Evolutionary conservation across 192 early-diverging fungal genomes (phyloP).

Genomic region (Kappamyces sp.): DNA sequence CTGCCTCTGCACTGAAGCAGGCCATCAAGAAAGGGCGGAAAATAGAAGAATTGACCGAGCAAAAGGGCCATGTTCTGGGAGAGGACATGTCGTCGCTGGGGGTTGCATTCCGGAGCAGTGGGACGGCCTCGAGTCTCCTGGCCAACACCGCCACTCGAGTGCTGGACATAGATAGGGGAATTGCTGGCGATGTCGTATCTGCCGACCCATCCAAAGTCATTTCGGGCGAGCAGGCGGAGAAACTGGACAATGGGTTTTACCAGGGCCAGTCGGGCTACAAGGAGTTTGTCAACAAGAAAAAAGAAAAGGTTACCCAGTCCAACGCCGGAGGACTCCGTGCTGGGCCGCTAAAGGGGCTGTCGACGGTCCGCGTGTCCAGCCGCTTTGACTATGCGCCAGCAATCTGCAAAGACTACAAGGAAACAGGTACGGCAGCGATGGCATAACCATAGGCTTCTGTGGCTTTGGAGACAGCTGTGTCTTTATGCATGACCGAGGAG

Average conservation of each 20-base stretch:
- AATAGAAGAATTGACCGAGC: too few species aligned
- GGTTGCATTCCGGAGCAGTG: conserved; percentile 21
- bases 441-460: conserved; percentile 60
- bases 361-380: conserved; percentile 70
- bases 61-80: too few species aligned
- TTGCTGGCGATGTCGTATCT: conserved; percentile 1
- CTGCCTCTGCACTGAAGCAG: too few species aligned
- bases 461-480: conserved; percentile 98
- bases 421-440: conserved; percentile 19
- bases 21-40: too few species aligned
- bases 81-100: background rate
- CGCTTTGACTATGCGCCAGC: conserved; percentile 97
- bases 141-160: conserved; percentile 38
- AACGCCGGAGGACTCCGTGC: conserved; percentile 48
- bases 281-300: conserved; percentile 55
- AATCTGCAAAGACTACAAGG: conserved; percentile 98
- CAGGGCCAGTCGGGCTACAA: conserved; percentile 64
- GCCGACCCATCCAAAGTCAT: background rate
- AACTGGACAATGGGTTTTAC: conserved; percentile 48
- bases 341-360: conserved; percentile 65
- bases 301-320: conserved; percentile 49
- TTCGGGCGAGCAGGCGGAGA: conserved; percentile 31
- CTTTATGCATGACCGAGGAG: conserved; percentile 96
- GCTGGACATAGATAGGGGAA: conserved; percentile 42
- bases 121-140: conserved; percentile 37